A percentile compares a stretch with the other conserved stretches of the same genome.
These are phyloP conservation scores for Candida multigemmis DNA, from an alignment of 805 yeast genomes.

Conservation along the genomic window DNA sequence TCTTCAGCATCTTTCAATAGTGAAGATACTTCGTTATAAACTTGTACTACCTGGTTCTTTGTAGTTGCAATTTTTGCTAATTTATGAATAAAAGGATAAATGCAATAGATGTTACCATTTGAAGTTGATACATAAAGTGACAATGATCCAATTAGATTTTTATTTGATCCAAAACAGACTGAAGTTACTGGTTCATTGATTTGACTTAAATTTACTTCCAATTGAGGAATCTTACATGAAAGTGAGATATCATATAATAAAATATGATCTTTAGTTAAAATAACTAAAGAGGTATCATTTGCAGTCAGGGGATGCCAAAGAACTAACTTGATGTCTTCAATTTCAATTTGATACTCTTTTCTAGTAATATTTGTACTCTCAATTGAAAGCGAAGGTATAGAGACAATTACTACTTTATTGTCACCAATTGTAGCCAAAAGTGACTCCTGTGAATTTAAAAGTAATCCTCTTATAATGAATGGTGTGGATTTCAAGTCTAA, in stretches of 20 bases:
- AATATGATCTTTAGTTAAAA: conserved; percentile 10
- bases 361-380: too few relatives aligned
- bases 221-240: conserved; percentile 11
- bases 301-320: conserved; percentile 14
- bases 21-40: conserved; percentile 6
- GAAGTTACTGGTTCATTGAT: conserved; percentile 11
- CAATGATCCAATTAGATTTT: conserved; percentile 14
- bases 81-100: conserved; percentile 17
- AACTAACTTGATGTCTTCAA: conserved; percentile 9
- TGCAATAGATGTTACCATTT: conserved; percentile 11
- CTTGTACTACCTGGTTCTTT: conserved; percentile 6
- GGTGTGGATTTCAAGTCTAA: too few relatives aligned
- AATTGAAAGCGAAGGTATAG: too few relatives aligned
- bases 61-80: conserved; percentile 9
- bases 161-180: conserved; percentile 19
- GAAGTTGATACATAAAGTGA: conserved; percentile 18
- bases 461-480: too few relatives aligned
- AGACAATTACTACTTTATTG: too few relatives aligned
- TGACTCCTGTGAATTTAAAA: too few relatives aligned
- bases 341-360: too few relatives aligned
- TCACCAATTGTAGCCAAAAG: too few relatives aligned
- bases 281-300: conserved; percentile 12
- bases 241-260: conserved; percentile 11
- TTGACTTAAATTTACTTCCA: conserved; percentile 10
- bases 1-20: too few relatives aligned